A percentile compares a stretch with the other conserved stretches of the same genome.
Evolutionary conservation across 176 grass and related monocot species (phyloP).

Genomic region (Secale cereale): DNA sequence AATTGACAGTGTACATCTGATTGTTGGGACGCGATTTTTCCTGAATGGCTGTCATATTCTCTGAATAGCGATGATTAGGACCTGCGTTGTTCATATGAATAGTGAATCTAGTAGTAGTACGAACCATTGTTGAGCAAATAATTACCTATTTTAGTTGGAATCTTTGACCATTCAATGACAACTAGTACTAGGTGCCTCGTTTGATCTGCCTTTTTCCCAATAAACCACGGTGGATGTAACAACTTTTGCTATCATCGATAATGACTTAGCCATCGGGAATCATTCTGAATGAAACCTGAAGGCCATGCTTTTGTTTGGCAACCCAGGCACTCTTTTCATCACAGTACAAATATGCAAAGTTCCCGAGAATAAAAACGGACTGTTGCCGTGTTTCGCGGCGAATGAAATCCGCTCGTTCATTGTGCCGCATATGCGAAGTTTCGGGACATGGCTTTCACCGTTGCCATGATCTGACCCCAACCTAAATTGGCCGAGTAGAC

Average conservation of each 20-base stretch:
- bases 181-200: constrained; percentile 2
- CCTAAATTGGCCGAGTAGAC: neutral
- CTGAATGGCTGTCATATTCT: no score
- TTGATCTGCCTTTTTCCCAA: neutral
- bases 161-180: constrained; percentile 1
- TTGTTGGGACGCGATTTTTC: neutral
- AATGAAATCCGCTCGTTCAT: no score
- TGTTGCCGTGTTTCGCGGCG: no score
- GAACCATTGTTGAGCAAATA: constrained; percentile 12
- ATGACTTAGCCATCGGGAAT: neutral
- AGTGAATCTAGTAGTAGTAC: neutral
- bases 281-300: neutral
- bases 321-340: no score
- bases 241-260: constrained; percentile 2
- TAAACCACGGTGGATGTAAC: neutral
- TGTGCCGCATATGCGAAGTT: no score
- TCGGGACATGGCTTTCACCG: neutral
- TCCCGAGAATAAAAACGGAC: no score
- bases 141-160: neutral
- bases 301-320: no score
- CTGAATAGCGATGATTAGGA: no score
- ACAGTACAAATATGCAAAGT: no score
- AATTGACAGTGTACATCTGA: neutral
- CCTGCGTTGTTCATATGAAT: neutral
- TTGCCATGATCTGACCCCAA: neutral